Evolutionary conservation across 2,329 filamentous ascomycete species (phyloP), one percentile per base, ranked within the genome.

Genomic region (Diplodia scrobiculata): DNA sequence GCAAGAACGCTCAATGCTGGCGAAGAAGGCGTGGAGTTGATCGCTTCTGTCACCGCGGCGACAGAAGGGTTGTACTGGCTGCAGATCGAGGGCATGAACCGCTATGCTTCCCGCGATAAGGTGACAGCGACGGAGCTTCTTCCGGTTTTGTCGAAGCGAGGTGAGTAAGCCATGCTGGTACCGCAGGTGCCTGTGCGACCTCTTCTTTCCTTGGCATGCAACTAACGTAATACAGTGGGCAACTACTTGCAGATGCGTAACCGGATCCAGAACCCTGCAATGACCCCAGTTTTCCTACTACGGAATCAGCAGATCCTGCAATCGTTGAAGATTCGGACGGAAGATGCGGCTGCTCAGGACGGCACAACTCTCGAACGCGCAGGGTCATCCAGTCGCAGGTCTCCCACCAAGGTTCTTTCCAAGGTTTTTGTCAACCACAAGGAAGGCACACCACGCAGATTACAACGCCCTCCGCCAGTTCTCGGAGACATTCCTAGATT

Each of bases 371-470:
- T 65, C 27, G 77, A 78, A 29, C 70, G 70, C n/a, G 58, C 48
- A 34, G 55, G 41, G 7, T 45, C 38, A 65, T 88, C 87, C 0
- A 91, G 91, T 73, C 84, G 94, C 10, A 87, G 88, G n/a, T 97
- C 93, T 0, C 93, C 94, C 0, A 91, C 96, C 55, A 98, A 97
- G 76, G 84, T 97, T 73, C 82, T 98, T 17, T 96, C 93, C 0
- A 96, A 85, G 73, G 86, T 97, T 64, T 87, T 96, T 71, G 85
- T 87, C 38, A 86, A 87, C 27, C 83, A 78, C 19, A 83, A 81
- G 53, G 76, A 78, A 21, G 71, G 73, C 25, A 70, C 72, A 36
- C 58, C 67, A 11, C 72, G 74, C 25, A 79, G 72, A 65, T 69
- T 78, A 6, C 74, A 78, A 48, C 74, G 75, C 9, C 70, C 73